Percentiles rank a stretch among this genome's conserved stretches.
Evolutionary conservation across 2,329 filamentous ascomycete species (phyloP).

Genomic region (Diaporthe velutina): DNA sequence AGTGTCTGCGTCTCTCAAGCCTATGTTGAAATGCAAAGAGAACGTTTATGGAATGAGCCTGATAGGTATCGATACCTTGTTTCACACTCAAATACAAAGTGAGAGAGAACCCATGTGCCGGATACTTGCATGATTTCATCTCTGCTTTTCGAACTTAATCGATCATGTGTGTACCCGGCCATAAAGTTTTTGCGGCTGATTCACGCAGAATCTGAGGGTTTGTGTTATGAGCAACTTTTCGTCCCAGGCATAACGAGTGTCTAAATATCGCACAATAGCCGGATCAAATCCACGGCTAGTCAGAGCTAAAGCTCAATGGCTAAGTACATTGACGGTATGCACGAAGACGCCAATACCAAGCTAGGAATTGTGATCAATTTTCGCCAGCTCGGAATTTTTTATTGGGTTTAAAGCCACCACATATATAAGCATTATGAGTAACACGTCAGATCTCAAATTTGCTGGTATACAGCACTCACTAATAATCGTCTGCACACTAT

Average conservation of each 20-base stretch:
- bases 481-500: no score
- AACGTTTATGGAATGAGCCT: no score
- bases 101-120: no score
- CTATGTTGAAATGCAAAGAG: neutral
- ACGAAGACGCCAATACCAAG: no score
- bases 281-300: no score
- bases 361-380: neutral
- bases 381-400: neutral
- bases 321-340: neutral
- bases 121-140: neutral
- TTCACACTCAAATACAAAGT: neutral
- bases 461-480: neutral
- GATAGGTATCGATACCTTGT: neutral
- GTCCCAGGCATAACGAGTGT: neutral
- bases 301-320: neutral
- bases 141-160: no score
- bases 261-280: neutral
- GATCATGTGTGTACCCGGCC: neutral
- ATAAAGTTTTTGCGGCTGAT: neutral
- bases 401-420: neutral
- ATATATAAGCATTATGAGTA: neutral
- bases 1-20: no score
- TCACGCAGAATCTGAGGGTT: neutral
- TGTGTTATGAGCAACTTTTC: neutral
- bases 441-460: neutral